Conservation (phyloP, 225 moss, liverwort and hornwort genomes). For the Polytrichum commune region DNA sequence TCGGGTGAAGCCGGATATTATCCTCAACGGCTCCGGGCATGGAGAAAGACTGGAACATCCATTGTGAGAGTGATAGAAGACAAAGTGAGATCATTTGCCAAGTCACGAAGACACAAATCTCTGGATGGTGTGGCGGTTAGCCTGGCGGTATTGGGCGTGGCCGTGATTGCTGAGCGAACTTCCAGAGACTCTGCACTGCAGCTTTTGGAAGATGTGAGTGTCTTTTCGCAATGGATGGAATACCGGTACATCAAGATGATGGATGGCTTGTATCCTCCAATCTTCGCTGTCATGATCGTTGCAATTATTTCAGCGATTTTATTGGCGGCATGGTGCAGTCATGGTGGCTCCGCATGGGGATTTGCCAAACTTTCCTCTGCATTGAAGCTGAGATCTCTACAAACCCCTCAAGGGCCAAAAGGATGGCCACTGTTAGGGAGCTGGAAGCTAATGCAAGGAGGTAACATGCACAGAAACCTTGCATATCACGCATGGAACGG, state of each 20-base stretch:
- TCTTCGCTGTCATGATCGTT: background rate
- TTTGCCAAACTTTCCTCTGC: background rate
- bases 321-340: slow-evolving; percentile 1
- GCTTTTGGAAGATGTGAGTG: background rate
- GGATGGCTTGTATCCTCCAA: background rate
- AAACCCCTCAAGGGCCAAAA: slow-evolving; percentile 32
- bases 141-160: background rate
- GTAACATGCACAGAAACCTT: slow-evolving; percentile 47
- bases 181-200: background rate
- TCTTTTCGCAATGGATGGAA: background rate
- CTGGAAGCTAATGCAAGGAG: slow-evolving; percentile 40
- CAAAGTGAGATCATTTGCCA: background rate
- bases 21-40: background rate
- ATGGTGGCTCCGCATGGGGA: slow-evolving; percentile 26
- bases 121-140: background rate
- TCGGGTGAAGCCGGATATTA: background rate
- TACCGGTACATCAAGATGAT: background rate
- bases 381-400: background rate
- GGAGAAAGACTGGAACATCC: background rate
- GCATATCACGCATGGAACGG: slow-evolving; percentile 30
- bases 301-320: background rate
- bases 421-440: slow-evolving; percentile 58
- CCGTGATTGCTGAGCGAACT: slow-evolving; percentile 1
- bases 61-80: background rate
- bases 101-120: background rate